These are phyloP conservation scores for Lanmaoa pseudosensibilis DNA, from an alignment of 768 basidiomycete genomes.

Conservation along the genomic window DNA sequence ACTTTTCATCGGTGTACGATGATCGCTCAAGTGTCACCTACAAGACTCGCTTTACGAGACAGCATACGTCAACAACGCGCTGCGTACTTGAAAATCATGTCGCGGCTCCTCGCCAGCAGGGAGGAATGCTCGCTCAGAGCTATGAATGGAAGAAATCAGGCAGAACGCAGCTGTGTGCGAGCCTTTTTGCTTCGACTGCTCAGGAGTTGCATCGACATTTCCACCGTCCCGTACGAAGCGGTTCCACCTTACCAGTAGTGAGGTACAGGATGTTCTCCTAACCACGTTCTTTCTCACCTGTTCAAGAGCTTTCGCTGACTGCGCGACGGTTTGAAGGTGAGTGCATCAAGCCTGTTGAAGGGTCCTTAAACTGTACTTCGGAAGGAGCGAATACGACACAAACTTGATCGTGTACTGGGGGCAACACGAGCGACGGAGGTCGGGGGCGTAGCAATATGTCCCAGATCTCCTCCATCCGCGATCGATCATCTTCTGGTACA, in stretches of 20 bases:
- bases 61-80: neutral
- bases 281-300: conserved; percentile 42
- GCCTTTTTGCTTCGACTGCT: conserved; percentile 11
- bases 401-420: conserved; percentile 94
- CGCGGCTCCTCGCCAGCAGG: conserved; percentile 29
- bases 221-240: conserved; percentile 56
- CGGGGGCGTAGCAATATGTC: conserved; percentile 84
- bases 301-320: conserved; percentile 75
- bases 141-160: conserved; percentile 52
- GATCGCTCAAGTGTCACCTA: conserved; percentile 79
- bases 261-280: neutral
- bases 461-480: conserved; percentile 85
- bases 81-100: conserved; percentile 63
- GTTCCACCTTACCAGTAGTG: conserved; percentile 58
- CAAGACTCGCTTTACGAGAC: neutral
- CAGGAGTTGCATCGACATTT: conserved; percentile 22
- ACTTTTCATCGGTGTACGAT: conserved; percentile 79
- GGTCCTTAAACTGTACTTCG: conserved; percentile 18
- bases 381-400: conserved; percentile 19
- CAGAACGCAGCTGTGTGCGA: conserved; percentile 33
- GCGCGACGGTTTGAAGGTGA: conserved; percentile 64
- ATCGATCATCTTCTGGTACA: conserved; percentile 81
- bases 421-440: conserved; percentile 80
- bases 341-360: conserved; percentile 58
- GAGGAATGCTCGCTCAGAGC: conserved; percentile 46